These are phyloP conservation scores for Chytriomyces confervae DNA, from an alignment of 192 early-diverging fungal genomes.

Conservation along the genomic window DNA sequence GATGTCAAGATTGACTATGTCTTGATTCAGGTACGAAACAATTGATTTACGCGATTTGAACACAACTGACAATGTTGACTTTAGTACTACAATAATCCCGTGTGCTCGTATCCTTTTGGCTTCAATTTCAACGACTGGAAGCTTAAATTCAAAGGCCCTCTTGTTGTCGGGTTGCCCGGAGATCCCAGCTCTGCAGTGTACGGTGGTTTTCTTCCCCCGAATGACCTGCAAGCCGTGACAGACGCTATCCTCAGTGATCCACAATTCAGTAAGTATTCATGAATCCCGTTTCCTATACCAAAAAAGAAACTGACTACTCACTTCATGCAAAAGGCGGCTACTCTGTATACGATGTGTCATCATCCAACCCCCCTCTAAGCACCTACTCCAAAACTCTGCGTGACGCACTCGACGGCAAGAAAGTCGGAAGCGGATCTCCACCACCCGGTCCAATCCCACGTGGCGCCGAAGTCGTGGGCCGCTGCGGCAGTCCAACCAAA, in stretches of 20 bases:
- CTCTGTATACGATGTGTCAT: conserved; percentile 24
- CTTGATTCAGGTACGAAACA: conserved; percentile 12
- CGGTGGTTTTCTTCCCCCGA: conserved; percentile 11
- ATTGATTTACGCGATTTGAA: not conserved
- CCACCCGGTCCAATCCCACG: conserved; percentile 8
- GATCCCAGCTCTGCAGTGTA: conserved; percentile 18
- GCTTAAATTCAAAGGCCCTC: not conserved
- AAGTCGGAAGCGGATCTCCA: conserved; percentile 17
- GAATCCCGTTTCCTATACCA: not conserved
- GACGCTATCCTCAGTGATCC: conserved; percentile 8
- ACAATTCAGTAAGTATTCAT: conserved; percentile 4
- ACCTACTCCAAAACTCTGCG: conserved; percentile 14
- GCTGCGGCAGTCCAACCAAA: not conserved
- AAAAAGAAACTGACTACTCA: not conserved
- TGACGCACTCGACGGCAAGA: conserved; percentile 1
- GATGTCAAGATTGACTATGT: not conserved
- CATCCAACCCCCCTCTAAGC: conserved; percentile 3
- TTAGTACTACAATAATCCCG: conserved; percentile 22
- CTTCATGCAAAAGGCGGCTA: not conserved
- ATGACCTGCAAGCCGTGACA: conserved; percentile 14
- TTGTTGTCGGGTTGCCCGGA: conserved; percentile 16
- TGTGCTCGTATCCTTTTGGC: conserved; percentile 17
- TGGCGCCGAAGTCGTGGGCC: not conserved
- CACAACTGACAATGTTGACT: too few species aligned
- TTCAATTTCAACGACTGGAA: conserved; percentile 22